Evolutionary conservation across 2,329 filamentous ascomycete genomes (phyloP).

Genomic region (Aspergillus ustus): DNA sequence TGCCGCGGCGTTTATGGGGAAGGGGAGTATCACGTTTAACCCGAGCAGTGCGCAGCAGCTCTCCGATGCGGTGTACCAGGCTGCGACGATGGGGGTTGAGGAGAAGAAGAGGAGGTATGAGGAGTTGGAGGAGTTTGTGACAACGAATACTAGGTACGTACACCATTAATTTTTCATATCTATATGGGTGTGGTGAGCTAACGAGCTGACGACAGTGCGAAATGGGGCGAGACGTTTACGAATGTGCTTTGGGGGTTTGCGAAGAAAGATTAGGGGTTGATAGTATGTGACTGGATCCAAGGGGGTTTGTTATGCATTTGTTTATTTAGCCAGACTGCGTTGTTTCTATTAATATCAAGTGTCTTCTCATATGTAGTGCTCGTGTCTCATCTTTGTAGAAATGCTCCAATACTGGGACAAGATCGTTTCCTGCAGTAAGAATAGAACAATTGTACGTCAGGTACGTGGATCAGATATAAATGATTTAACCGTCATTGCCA

Average conservation of each 20-base stretch:
- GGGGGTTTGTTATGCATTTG: no score
- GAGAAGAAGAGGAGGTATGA: constrained; percentile 79
- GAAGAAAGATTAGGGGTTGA: neutral
- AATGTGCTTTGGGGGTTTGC: neutral
- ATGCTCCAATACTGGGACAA: no score
- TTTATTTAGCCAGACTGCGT: no score
- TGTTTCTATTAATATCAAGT: no score
- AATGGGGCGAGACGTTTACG: constrained; percentile 40
- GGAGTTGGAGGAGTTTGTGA: constrained; percentile 85
- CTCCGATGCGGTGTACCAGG: constrained; percentile 82
- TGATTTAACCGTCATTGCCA: neutral
- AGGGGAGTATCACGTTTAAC: constrained; percentile 87
- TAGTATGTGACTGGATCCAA: no score
- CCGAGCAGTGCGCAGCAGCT: constrained; percentile 95
- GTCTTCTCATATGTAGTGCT: no score
- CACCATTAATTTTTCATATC: no score
- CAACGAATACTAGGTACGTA: constrained; percentile 90
- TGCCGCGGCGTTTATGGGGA: constrained; percentile 81
- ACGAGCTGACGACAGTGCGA: constrained; percentile 28
- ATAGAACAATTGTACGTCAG: no score
- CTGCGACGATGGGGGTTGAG: constrained; percentile 83
- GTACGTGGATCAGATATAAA: no score
- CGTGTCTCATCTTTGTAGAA: no score
- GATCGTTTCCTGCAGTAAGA: no score
- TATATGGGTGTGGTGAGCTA: neutral